phyloP scores from a whole-genome alignment of 768 basidiomycete species.

The Russula vinacea region DNA sequence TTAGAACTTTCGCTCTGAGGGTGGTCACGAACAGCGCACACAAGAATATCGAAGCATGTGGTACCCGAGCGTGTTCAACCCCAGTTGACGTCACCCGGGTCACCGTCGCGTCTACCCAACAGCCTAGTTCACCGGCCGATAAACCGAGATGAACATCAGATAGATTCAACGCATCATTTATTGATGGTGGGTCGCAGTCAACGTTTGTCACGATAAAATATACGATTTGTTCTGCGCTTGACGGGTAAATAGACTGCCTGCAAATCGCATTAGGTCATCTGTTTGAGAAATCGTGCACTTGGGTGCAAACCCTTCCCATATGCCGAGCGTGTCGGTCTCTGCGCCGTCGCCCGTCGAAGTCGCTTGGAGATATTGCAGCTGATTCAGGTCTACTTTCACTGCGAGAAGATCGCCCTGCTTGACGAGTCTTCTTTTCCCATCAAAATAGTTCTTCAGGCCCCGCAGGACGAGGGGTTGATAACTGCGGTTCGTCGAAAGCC shows the following conservation, averaged over 20 bases:
- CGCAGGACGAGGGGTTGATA: conserved; percentile 62
- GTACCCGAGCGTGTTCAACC: conserved; percentile 62
- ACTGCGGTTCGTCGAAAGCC: conserved; percentile 58
- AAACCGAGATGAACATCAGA: conserved; percentile 54
- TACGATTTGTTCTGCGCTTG: conserved; percentile 47
- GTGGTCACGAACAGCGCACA: conserved; percentile 42
- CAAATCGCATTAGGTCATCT: background rate
- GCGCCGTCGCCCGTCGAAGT: conserved; percentile 4
- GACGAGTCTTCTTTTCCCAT: conserved; percentile 50
- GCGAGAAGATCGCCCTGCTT: conserved; percentile 74
- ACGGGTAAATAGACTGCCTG: conserved; percentile 16
- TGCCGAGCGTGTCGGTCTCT: conserved; percentile 8
- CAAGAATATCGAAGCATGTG: conserved; percentile 49
- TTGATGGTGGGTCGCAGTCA: conserved; percentile 55
- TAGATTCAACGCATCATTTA: conserved; percentile 34
- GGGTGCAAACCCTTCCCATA: conserved; percentile 12
- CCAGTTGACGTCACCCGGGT: conserved; percentile 83
- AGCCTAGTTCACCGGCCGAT: conserved; percentile 71
- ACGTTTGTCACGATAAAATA: conserved; percentile 80
- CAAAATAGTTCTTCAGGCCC: conserved; percentile 64
- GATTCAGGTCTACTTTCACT: conserved; percentile 57
- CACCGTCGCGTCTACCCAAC: conserved; percentile 68
- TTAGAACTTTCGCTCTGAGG: background rate
- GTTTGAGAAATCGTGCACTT: background rate
- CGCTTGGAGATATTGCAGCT: conserved; percentile 29